Evolutionary conservation across 768 basidiomycete species (phyloP).

Genomic region (Neoboletus magnificus): DNA sequence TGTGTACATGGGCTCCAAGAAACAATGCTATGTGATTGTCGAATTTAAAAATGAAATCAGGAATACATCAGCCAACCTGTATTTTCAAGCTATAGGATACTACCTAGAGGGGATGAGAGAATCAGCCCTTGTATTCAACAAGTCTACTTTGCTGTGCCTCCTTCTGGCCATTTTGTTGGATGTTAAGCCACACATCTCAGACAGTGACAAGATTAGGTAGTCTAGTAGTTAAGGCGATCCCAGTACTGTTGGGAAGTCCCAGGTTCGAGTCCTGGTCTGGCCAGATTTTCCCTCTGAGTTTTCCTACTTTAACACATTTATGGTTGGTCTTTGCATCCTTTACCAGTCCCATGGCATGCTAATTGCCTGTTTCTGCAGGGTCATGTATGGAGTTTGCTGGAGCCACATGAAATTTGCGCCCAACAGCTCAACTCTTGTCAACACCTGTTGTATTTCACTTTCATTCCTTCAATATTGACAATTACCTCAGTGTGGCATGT

Average conservation of each 20-base stretch:
- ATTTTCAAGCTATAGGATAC: constrained; percentile 21
- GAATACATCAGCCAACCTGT: constrained; percentile 19
- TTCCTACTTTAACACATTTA: too few species aligned
- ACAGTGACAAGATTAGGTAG: too few species aligned
- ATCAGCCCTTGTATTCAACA: neutral
- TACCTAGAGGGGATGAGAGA: constrained; percentile 20
- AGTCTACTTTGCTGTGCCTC: constrained; percentile 28
- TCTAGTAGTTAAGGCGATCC: too few species aligned
- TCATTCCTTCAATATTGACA: constrained; percentile 18
- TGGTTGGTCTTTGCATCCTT: constrained; percentile 2
- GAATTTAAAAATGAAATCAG: constrained; percentile 24
- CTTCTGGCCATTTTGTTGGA: constrained; percentile 21
- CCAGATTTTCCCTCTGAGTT: too few species aligned
- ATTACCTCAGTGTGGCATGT: constrained; percentile 1
- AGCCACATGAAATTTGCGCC: constrained; percentile 23
- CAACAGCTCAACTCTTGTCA: constrained; percentile 24
- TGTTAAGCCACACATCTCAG: too few species aligned
- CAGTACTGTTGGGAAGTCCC: too few species aligned
- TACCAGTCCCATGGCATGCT: too few species aligned
- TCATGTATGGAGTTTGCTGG: constrained; percentile 28
- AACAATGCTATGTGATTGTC: constrained; percentile 4
- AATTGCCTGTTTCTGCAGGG: constrained; percentile 8
- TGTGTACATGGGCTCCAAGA: neutral
- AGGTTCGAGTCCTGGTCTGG: too few species aligned
- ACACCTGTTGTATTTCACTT: constrained; percentile 21